phyloP scores from a whole-genome alignment of 169 alveolate species.

The Fabrea salina region DNA sequence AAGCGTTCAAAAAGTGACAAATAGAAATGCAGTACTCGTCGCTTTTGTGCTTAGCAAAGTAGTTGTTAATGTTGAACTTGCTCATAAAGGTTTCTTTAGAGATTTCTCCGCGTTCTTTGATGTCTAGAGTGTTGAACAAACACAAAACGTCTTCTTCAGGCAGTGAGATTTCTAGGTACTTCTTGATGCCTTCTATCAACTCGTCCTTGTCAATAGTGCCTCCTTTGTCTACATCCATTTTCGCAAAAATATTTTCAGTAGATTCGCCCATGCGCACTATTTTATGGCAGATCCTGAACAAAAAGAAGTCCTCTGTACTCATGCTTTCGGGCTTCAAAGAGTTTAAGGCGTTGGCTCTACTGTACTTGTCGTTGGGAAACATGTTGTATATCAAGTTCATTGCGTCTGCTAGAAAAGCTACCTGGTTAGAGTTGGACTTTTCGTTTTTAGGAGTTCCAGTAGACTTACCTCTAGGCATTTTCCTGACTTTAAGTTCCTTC shows the following conservation, averaged over 20 bases:
- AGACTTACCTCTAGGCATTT: neutral
- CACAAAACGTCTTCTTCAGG: neutral
- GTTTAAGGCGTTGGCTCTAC: neutral
- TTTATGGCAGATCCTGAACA: slow-evolving; percentile 3
- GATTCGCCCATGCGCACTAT: neutral
- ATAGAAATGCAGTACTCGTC: neutral
- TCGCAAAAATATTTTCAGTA: neutral
- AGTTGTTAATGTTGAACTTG: neutral
- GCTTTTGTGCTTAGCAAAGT: neutral
- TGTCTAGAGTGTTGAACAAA: neutral
- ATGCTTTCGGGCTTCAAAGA: neutral
- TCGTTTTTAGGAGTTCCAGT: no score
- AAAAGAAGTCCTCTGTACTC: neutral
- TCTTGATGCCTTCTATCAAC: neutral
- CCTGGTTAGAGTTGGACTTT: neutral
- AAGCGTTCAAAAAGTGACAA: neutral
- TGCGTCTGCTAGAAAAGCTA: neutral
- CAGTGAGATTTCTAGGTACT: neutral
- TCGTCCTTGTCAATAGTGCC: neutral
- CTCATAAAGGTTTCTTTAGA: neutral
- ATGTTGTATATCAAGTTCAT: neutral
- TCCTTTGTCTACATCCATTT: neutral
- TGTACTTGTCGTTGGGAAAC: neutral
- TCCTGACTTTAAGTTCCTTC: neutral
- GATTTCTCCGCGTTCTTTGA: neutral